Evolutionary conservation across 176 grass and related monocot species (phyloP).

Genomic region (Areca catechu): DNA sequence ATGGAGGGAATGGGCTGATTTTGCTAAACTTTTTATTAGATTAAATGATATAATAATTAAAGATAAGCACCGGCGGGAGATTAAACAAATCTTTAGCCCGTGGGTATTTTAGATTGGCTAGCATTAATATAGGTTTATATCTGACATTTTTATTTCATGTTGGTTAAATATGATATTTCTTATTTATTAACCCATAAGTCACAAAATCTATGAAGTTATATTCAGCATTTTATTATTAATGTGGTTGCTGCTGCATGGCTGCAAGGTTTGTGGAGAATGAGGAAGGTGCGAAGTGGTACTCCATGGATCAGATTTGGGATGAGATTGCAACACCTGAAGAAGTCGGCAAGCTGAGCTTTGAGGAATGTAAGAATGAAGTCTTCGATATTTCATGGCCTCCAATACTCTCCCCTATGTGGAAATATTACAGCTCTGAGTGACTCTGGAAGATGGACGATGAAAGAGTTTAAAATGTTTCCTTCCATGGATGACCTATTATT

Average conservation of each 20-base stretch:
- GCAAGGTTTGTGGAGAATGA: slow-evolving; percentile 3
- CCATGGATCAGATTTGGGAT: slow-evolving; percentile 89
- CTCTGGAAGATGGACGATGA: slow-evolving; percentile 55
- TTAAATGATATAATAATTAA: too few relatives aligned
- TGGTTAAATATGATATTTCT: too few relatives aligned
- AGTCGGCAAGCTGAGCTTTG: neutral
- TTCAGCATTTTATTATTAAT: too few relatives aligned
- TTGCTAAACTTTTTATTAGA: too few relatives aligned
- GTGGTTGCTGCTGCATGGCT: slow-evolving; percentile 31
- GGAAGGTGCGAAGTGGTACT: slow-evolving; percentile 40
- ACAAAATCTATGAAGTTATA: too few relatives aligned
- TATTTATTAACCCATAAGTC: too few relatives aligned
- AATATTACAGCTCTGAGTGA: slow-evolving; percentile 24
- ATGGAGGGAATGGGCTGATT: too few relatives aligned
- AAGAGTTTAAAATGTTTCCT: slow-evolving; percentile 37
- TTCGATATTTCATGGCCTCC: slow-evolving; percentile 21
- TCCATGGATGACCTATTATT: slow-evolving; percentile 12
- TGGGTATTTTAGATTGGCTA: too few relatives aligned
- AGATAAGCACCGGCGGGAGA: too few relatives aligned
- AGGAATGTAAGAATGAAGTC: slow-evolving; percentile 21
- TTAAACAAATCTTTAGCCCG: too few relatives aligned
- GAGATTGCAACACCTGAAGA: slow-evolving; percentile 44
- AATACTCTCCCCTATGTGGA: slow-evolving; percentile 18
- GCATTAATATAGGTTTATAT: too few relatives aligned
- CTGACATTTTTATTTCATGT: too few relatives aligned